phyloP scores from a whole-genome alignment of 176 grass and related monocot species.

The Phoenix roebelenii region DNA sequence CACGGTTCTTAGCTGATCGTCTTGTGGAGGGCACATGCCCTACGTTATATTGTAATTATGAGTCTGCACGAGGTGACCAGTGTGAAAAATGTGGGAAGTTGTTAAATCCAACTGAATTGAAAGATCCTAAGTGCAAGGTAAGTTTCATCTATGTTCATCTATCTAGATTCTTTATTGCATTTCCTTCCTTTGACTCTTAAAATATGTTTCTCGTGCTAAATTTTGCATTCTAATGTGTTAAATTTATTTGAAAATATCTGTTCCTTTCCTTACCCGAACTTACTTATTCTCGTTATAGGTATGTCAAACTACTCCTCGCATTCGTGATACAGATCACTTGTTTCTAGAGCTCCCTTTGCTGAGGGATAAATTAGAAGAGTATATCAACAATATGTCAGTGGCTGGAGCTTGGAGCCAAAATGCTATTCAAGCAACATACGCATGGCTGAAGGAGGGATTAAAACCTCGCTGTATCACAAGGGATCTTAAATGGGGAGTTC shows the following conservation, averaged over 20 bases:
- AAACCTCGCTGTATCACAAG: conserved; percentile 88
- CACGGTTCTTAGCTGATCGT: conserved; percentile 84
- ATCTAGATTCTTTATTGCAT: not conserved
- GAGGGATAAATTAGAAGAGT: conserved; percentile 68
- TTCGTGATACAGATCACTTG: conserved; percentile 92
- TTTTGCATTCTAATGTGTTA: no score
- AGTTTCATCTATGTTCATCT: conserved; percentile 5
- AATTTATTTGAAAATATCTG: no score
- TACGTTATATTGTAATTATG: conserved; percentile 61
- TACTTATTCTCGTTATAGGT: conserved; percentile 26
- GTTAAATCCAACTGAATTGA: conserved; percentile 86
- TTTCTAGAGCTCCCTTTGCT: conserved; percentile 91
- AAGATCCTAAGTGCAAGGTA: conserved; percentile 95
- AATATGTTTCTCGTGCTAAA: not conserved
- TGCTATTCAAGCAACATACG: conserved; percentile 93
- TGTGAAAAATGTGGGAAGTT: conserved; percentile 94
- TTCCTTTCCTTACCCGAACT: no score
- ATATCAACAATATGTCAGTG: conserved; percentile 76
- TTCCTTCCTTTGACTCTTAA: not conserved
- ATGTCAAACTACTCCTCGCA: conserved; percentile 59
- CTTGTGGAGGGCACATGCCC: conserved; percentile 89
- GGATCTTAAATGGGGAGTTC: conserved; percentile 99
- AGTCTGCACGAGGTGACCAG: conserved; percentile 76
- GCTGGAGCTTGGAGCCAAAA: conserved; percentile 95
- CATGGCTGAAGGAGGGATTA: conserved; percentile 96